Conservation (phyloP, 495 filamentous ascomycete genomes). For the Lasiosphaeris hirsuta region DNA sequence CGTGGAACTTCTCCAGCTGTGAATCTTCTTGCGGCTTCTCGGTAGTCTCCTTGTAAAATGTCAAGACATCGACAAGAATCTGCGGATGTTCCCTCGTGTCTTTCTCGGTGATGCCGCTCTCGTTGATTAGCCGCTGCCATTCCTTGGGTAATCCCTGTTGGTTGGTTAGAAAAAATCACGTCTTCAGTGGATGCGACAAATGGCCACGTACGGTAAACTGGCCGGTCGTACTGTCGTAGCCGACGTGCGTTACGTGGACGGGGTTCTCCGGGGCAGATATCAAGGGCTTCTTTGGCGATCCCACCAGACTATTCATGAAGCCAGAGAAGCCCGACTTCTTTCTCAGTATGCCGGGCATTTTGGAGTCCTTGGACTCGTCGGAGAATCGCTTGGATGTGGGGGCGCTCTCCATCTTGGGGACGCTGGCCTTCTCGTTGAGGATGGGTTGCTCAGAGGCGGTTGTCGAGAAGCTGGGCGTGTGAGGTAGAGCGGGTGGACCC, state of each 20-base stretch:
- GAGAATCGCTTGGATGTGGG: conserved; percentile 73
- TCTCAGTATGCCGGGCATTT: conserved; percentile 56
- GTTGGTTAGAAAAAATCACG: conserved; percentile 25
- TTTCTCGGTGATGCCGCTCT: conserved; percentile 93
- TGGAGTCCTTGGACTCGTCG: conserved; percentile 67
- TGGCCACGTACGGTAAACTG: conserved; percentile 83
- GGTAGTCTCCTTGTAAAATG: conserved; percentile 91
- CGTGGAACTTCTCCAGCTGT: conserved; percentile 92
- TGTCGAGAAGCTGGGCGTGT: conserved; percentile 74
- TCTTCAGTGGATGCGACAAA: conserved; percentile 5
- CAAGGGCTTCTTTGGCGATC: conserved; percentile 82
- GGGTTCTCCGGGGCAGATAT: conserved; percentile 97
- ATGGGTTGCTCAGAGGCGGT: conserved; percentile 43
- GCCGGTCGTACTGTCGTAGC: conserved; percentile 93
- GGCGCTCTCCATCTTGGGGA: conserved; percentile 55
- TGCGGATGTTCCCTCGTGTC: conserved; percentile 95
- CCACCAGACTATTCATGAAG: conserved; percentile 89
- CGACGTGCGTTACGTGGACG: conserved; percentile 95
- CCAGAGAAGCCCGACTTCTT: conserved; percentile 95
- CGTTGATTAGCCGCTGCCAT: conserved; percentile 93
- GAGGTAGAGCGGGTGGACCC: conserved; percentile 57
- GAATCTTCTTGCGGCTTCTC: conserved; percentile 77
- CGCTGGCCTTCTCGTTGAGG: conserved; percentile 47
- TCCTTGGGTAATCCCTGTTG: conserved; percentile 87
- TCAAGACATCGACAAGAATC: conserved; percentile 89